Conservation (phyloP, 495 filamentous ascomycete species). For the Penicillium paxilli region DNA sequence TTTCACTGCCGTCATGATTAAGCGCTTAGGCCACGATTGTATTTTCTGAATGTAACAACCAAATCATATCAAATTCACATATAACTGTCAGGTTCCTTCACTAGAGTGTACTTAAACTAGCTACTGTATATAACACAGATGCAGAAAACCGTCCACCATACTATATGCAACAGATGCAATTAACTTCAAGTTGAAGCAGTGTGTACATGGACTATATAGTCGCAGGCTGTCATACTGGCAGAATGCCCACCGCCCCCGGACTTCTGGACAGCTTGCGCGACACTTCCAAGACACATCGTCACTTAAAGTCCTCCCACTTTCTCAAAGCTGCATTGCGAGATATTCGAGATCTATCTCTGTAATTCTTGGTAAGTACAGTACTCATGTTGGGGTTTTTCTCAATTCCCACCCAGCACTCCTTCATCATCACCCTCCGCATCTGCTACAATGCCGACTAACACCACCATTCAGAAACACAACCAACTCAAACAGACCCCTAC, state of each 20-base stretch:
- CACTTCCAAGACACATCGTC: neutral
- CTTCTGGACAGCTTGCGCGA: slow-evolving; percentile 29
- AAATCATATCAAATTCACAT: slow-evolving; percentile 2
- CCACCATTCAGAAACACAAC: neutral
- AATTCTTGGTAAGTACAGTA: neutral
- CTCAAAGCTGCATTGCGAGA: neutral
- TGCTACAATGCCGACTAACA: slow-evolving; percentile 16
- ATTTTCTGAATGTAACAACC: slow-evolving; percentile 20
- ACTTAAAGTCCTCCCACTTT: neutral
- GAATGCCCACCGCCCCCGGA: slow-evolving; percentile 17
- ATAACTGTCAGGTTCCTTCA: neutral
- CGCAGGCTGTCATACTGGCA: neutral
- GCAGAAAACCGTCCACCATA: too few species aligned
- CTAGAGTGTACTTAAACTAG: neutral
- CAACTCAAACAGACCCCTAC: neutral
- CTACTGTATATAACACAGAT: neutral
- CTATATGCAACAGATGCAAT: too few species aligned
- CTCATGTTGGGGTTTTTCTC: neutral
- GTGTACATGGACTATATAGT: neutral
- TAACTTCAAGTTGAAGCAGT: neutral
- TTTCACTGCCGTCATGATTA: slow-evolving; percentile 12
- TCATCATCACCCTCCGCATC: slow-evolving; percentile 1
- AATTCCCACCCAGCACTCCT: neutral
- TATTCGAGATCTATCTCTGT: neutral
- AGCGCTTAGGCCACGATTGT: slow-evolving; percentile 10